Conservation (phyloP, 345 rosid genomes). For the Citropsis articulata region DNA sequence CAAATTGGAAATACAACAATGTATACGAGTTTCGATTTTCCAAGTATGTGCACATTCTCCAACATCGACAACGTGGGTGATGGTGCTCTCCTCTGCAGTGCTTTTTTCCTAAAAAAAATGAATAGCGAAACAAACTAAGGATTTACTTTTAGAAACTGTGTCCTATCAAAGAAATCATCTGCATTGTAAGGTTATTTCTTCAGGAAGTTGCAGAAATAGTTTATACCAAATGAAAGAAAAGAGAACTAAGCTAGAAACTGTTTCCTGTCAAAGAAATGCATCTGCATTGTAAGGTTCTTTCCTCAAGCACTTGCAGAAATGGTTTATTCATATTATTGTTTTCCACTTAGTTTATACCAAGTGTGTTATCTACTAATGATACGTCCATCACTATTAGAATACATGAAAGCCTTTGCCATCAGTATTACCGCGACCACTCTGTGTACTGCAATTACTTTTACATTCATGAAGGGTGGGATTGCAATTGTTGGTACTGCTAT, state of each 20-base stretch:
- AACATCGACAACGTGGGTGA: neutral
- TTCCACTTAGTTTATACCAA: neutral
- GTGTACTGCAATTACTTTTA: neutral
- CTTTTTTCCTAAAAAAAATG: neutral
- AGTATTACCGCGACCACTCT: neutral
- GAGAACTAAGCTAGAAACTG: neutral
- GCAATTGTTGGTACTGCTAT: neutral
- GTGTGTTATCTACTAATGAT: neutral
- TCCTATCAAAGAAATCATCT: neutral
- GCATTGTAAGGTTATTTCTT: neutral
- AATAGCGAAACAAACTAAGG: neutral
- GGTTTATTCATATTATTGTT: neutral
- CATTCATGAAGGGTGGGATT: neutral
- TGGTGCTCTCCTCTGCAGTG: neutral
- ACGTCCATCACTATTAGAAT: neutral
- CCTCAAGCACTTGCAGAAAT: neutral
- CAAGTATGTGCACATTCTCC: neutral
- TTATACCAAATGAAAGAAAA: neutral
- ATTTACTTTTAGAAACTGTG: neutral
- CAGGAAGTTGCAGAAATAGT: neutral
- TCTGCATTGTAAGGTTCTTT: neutral
- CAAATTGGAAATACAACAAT: neutral
- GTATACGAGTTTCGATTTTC: neutral
- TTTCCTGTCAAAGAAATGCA: neutral
- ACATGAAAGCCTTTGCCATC: neutral